phyloP scores from a whole-genome alignment of 176 grass and related monocot genomes.

The Oryza australiensis region DNA sequence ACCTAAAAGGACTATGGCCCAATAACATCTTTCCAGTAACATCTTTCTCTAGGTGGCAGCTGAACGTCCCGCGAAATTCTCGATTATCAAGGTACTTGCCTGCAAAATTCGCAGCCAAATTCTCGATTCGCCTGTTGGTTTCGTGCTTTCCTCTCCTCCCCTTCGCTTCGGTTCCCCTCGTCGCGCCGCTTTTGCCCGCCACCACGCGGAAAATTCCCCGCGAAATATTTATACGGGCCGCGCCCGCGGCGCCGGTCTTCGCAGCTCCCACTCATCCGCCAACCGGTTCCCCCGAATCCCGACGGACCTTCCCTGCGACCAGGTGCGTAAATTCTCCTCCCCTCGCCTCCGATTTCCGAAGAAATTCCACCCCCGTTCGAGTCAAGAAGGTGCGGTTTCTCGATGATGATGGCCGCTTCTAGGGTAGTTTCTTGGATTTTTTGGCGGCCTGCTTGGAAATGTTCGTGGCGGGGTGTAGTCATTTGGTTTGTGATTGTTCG shows the following conservation, averaged over 20 bases:
- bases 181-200: conserved; percentile 41
- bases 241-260: not conserved
- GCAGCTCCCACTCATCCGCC: conserved; percentile 22
- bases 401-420: not conserved
- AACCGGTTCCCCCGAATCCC: not conserved
- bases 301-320: conserved; percentile 19
- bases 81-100: not conserved
- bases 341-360: conserved; percentile 1
- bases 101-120: not conserved
- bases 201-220: conserved; percentile 42
- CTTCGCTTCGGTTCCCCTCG: not conserved
- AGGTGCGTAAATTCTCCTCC: conserved; percentile 28
- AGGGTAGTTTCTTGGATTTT: conserved; percentile 33
- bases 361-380: not conserved
- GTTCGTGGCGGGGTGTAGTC: not conserved
- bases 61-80: not conserved
- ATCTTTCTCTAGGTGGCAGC: too few relatives aligned
- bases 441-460: not conserved
- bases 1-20: not conserved
- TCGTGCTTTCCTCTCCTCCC: conserved; percentile 25
- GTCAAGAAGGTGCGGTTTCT: not conserved
- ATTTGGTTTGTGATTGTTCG: not conserved
- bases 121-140: not conserved
- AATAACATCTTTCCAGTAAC: not conserved
- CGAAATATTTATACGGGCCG: not conserved